These are phyloP conservation scores for Zasmidium cellare DNA, from an alignment of 2,329 filamentous ascomycete species.

Conservation along the genomic window DNA sequence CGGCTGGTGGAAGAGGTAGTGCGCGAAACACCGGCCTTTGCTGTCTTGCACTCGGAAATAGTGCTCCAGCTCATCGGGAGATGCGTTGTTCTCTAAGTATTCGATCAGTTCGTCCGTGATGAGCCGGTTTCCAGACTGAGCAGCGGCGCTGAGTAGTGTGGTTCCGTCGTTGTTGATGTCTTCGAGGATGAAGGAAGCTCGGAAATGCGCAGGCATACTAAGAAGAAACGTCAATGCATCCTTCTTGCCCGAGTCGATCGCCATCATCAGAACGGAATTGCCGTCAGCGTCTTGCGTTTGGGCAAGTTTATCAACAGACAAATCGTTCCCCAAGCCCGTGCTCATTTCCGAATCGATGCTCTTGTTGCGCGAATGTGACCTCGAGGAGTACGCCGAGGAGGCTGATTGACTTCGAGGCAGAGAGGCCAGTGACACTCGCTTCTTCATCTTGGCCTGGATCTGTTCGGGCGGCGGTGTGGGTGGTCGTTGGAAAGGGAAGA, in stretches of 20 bases:
- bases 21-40: slow-evolving; percentile 85
- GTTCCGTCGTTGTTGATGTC: slow-evolving; percentile 90
- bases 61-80: slow-evolving; percentile 56
- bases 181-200: slow-evolving; percentile 66
- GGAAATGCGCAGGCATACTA: slow-evolving; percentile 73
- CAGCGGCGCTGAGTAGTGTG: slow-evolving; percentile 83
- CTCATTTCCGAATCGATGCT: slow-evolving; percentile 74
- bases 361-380: slow-evolving; percentile 72
- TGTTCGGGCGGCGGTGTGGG: slow-evolving; percentile 47
- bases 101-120: slow-evolving; percentile 75
- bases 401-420: slow-evolving; percentile 73
- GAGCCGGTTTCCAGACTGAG: slow-evolving; percentile 76
- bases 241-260: slow-evolving; percentile 60
- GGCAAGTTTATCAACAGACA: slow-evolving; percentile 74
- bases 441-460: slow-evolving; percentile 63
- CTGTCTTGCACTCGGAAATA: slow-evolving; percentile 79
- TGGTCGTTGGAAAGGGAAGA: slow-evolving; percentile 83
- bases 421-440: slow-evolving; percentile 80
- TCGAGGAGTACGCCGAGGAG: slow-evolving; percentile 72
- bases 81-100: slow-evolving; percentile 61
- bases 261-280: slow-evolving; percentile 72
- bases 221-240: slow-evolving; percentile 78
- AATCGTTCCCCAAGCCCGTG: slow-evolving; percentile 61
- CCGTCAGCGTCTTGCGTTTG: slow-evolving; percentile 70
- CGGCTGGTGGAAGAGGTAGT: slow-evolving; percentile 93